These are phyloP conservation scores for Chaetomium sp. DNA, from an alignment of 2,329 filamentous ascomycete species.

Conservation along the genomic window DNA sequence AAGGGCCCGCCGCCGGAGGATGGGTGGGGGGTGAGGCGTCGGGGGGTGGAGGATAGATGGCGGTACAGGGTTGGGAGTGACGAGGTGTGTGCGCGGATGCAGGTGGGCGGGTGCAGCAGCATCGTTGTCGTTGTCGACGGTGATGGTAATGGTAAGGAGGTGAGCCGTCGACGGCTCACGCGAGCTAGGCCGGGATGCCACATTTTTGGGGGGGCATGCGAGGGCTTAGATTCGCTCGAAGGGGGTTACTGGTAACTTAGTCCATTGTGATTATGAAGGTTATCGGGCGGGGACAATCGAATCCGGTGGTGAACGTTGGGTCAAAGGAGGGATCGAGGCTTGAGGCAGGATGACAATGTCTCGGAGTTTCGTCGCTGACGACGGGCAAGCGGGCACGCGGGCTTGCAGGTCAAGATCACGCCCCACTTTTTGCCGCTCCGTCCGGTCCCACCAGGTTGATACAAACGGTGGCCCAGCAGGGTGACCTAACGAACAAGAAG, in stretches of 20 bases:
- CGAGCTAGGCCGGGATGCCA: constrained; percentile 9
- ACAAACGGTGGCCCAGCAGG: too few species aligned
- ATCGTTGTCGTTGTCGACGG: background rate
- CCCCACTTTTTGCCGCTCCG: constrained; percentile 6
- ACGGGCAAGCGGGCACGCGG: background rate
- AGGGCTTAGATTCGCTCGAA: background rate
- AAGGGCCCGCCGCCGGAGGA: constrained; percentile 37
- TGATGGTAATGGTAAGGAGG: background rate
- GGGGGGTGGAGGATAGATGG: constrained; percentile 2
- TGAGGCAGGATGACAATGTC: background rate
- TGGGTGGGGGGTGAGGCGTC: background rate
- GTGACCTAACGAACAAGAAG: too few species aligned
- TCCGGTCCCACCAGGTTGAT: background rate
- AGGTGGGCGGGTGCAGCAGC: background rate
- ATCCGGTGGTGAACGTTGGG: too few species aligned
- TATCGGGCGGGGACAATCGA: background rate
- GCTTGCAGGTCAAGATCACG: background rate
- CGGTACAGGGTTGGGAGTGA: background rate
- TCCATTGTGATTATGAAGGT: background rate
- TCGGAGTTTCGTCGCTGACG: background rate
- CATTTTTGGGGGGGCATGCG: constrained; percentile 2
- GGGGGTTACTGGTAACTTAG: background rate
- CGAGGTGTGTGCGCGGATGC: background rate
- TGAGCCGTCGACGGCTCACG: background rate
- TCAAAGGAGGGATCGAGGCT: background rate